Conservation (phyloP, 2,329 filamentous ascomycete genomes). For the Lecanicillium sp. region DNA sequence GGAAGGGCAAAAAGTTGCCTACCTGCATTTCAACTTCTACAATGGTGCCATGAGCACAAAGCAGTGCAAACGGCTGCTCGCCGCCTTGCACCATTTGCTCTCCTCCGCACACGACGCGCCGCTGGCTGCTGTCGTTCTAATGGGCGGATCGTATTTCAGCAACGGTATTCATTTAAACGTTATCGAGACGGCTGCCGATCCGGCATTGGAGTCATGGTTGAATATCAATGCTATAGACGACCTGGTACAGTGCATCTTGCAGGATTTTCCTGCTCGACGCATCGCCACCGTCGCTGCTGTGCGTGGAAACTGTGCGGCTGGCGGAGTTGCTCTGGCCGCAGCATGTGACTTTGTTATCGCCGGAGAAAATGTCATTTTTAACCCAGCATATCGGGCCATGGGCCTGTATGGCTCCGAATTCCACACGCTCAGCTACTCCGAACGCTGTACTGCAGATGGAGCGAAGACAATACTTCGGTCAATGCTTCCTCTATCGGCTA, state of each 20-base stretch:
- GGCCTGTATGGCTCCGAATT: constrained; percentile 31
- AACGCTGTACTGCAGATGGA: constrained; percentile 24
- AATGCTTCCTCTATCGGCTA: constrained; percentile 29
- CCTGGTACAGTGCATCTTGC: constrained; percentile 28
- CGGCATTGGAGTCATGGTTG: constrained; percentile 30
- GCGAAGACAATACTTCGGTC: constrained; percentile 22
- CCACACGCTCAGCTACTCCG: constrained; percentile 30
- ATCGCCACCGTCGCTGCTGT: constrained; percentile 30
- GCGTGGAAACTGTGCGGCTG: constrained; percentile 33
- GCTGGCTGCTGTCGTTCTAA: constrained; percentile 30
- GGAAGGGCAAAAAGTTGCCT: constrained; percentile 20
- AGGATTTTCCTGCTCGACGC: constrained; percentile 25
- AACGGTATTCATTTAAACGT: constrained; percentile 36
- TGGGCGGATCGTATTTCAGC: constrained; percentile 31
- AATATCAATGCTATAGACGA: constrained; percentile 38
- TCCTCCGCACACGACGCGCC: constrained; percentile 15
- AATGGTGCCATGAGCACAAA: constrained; percentile 34
- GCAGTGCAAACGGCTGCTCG: constrained; percentile 27
- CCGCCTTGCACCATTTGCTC: constrained; percentile 27
- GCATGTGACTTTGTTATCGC: constrained; percentile 29
- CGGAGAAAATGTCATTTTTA: constrained; percentile 28
- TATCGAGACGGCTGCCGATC: constrained; percentile 29
- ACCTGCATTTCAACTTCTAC: constrained; percentile 34
- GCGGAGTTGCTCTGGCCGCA: constrained; percentile 32
- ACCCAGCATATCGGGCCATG: constrained; percentile 32